phyloP scores from a whole-genome alignment of 768 basidiomycete genomes.

The Podaxis rugospora region DNA sequence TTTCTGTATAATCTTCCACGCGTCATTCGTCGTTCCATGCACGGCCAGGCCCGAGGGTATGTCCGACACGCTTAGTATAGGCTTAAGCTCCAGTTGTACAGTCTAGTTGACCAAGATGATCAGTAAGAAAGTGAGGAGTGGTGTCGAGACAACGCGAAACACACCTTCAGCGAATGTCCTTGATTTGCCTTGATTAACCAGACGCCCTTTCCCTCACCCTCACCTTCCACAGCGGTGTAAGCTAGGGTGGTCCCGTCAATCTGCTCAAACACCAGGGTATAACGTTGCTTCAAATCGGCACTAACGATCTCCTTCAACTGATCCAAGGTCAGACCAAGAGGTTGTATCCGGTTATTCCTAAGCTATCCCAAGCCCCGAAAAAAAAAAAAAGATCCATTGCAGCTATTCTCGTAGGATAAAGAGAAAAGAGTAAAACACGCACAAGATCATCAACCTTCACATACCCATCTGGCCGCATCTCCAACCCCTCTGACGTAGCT shows the following conservation, averaged over 20 bases:
- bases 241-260: slow-evolving; percentile 15
- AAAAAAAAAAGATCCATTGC: not conserved
- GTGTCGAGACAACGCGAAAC: slow-evolving; percentile 9
- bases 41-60: slow-evolving; percentile 71
- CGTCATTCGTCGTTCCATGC: slow-evolving; percentile 68
- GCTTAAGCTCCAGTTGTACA: slow-evolving; percentile 63
- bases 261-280: slow-evolving; percentile 51
- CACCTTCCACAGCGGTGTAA: slow-evolving; percentile 16
- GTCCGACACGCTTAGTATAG: slow-evolving; percentile 51
- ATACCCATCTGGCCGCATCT: slow-evolving; percentile 82
- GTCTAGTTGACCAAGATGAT: slow-evolving; percentile 34
- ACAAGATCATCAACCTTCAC: slow-evolving; percentile 82
- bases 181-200: slow-evolving; percentile 93
- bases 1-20: slow-evolving; percentile 70
- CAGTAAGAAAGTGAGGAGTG: not conserved
- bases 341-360: slow-evolving; percentile 45
- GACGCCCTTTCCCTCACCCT: slow-evolving; percentile 24
- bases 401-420: not conserved
- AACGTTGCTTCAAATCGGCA: slow-evolving; percentile 64
- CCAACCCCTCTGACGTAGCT: slow-evolving; percentile 68
- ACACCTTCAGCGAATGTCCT: slow-evolving; percentile 80
- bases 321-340: slow-evolving; percentile 53
- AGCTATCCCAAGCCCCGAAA: not conserved
- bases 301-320: slow-evolving; percentile 60
- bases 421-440: slow-evolving; percentile 23